Percentiles rank a stretch among this genome's conserved stretches.
These are phyloP conservation scores for Acacia concinna DNA, from an alignment of 331 rosid species.

Conservation along the genomic window DNA sequence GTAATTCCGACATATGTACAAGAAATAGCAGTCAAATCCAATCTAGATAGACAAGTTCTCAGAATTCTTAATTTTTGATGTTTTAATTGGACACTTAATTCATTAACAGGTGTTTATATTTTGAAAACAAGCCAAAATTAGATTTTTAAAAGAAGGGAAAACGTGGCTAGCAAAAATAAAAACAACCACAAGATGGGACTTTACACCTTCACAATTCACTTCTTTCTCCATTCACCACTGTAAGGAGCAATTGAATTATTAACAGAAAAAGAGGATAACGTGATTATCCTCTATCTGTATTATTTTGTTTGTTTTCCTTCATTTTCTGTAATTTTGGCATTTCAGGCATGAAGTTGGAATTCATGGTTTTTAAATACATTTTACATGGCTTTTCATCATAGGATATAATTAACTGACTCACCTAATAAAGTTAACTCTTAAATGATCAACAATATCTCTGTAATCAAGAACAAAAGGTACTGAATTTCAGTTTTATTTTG, in stretches of 20 bases:
- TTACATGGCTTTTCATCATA: neutral
- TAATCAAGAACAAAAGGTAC: neutral
- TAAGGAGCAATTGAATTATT: too few relatives aligned
- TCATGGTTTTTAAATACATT: neutral
- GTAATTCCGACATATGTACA: neutral
- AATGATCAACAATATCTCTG: neutral
- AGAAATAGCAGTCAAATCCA: neutral
- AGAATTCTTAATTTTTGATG: neutral
- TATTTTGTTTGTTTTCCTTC: neutral
- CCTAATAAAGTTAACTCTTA: neutral
- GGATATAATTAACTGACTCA: neutral
- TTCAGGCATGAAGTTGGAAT: neutral
- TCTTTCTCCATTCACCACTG: neutral
- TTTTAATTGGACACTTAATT: too few relatives aligned
- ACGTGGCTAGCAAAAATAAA: neutral
- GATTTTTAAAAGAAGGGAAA: neutral
- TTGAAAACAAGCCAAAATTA: neutral
- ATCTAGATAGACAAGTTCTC: neutral
- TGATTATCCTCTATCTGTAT: neutral
- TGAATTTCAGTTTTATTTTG: too few relatives aligned
- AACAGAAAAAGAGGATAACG: neutral
- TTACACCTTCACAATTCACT: neutral
- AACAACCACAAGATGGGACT: neutral
- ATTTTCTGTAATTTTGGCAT: neutral
- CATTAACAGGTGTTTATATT: neutral